These are phyloP conservation scores for Hordeum vulgare DNA, from an alignment of 176 grass and related monocot species.

Conservation along the genomic window DNA sequence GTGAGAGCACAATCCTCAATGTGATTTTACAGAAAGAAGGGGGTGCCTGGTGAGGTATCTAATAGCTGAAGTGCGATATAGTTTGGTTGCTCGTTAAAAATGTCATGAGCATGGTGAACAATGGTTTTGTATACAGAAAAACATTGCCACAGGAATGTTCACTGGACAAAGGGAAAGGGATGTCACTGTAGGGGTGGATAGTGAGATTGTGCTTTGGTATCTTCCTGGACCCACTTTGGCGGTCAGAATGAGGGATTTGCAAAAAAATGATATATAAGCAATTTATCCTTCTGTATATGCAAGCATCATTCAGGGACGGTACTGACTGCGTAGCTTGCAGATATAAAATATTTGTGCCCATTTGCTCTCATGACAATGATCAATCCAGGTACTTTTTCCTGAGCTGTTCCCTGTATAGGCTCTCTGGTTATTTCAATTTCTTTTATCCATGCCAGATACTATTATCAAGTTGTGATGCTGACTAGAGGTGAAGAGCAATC, in stretches of 20 bases:
- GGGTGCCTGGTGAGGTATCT: neutral
- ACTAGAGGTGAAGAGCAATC: conserved; percentile 32
- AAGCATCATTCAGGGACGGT: conserved; percentile 14
- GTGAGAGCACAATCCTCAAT: neutral
- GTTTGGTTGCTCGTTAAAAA: neutral
- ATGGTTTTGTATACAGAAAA: neutral
- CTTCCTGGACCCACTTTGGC: neutral
- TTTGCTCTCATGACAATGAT: neutral
- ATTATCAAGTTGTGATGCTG: conserved; percentile 60
- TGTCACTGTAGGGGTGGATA: conserved; percentile 1
- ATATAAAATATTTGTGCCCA: neutral
- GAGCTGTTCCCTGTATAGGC: conserved; percentile 25
- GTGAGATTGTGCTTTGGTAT: neutral
- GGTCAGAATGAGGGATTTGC: neutral
- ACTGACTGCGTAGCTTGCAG: conserved; percentile 13
- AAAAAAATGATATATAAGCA: neutral
- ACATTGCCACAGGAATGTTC: conserved; percentile 5
- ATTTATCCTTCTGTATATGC: conserved; percentile 2
- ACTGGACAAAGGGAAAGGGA: neutral
- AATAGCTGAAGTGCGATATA: neutral
- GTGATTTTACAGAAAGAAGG: neutral
- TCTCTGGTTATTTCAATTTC: conserved; percentile 45
- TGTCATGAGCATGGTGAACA: neutral
- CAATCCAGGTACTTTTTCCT: conserved; percentile 18
- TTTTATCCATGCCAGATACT: conserved; percentile 54